These are phyloP conservation scores for Pleurostoma richardsiae DNA, from an alignment of 2,329 filamentous ascomycete genomes.

Conservation along the genomic window DNA sequence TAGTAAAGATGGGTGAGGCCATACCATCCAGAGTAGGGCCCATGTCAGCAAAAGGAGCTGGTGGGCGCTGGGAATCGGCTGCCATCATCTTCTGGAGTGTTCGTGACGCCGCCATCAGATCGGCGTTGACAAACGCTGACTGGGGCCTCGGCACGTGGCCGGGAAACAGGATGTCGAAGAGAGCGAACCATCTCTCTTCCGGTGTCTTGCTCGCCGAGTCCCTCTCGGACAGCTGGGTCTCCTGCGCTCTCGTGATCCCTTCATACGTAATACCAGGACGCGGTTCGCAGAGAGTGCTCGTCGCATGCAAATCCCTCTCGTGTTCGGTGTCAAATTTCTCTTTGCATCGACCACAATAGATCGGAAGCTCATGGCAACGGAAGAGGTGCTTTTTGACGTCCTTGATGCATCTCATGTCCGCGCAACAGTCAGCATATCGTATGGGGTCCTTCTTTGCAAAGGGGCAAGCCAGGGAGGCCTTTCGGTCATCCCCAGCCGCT, in stretches of 20 bases:
- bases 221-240: neutral
- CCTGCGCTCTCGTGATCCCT: neutral
- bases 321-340: neutral
- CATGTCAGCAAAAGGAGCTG: too few species aligned
- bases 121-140: too few species aligned
- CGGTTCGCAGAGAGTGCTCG: neutral
- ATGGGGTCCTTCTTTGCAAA: too few species aligned
- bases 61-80: too few species aligned
- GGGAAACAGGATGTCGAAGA: constrained; percentile 3
- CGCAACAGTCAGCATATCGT: too few species aligned
- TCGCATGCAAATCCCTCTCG: neutral
- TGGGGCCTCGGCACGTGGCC: neutral
- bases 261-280: neutral
- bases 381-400: constrained; percentile 1
- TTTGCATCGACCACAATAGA: constrained; percentile 1
- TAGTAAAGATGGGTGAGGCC: too few species aligned
- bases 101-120: too few species aligned
- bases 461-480: too few species aligned
- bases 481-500: too few species aligned
- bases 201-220: neutral
- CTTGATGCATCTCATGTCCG: neutral
- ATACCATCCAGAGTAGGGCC: too few species aligned
- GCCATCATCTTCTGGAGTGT: too few species aligned
- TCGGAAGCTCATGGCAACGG: constrained; percentile 1
- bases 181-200: constrained; percentile 1